A percentile compares a stretch with the other conserved stretches of the same genome.
phyloP scores from a whole-genome alignment of 352 stramenopile species.

The Phytophthora pseudosyringae region DNA sequence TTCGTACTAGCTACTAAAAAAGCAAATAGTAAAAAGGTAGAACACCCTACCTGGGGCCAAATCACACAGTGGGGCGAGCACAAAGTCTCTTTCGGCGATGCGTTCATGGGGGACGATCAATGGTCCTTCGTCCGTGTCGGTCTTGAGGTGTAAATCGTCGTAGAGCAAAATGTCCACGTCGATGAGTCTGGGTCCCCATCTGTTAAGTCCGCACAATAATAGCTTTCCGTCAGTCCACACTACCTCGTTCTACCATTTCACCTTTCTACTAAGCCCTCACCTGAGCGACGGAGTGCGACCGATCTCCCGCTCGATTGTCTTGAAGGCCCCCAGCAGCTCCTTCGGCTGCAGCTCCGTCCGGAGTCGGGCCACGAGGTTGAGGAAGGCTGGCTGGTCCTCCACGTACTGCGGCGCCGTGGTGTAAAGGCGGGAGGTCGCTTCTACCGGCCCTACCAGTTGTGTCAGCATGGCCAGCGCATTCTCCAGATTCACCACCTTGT shows the following conservation, averaged over 20 bases:
- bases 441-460: slow-evolving; percentile 48
- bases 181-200: slow-evolving; percentile 93
- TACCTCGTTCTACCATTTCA: neutral
- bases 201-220: slow-evolving; percentile 30
- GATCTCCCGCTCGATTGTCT: slow-evolving; percentile 90
- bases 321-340: slow-evolving; percentile 86
- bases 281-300: slow-evolving; percentile 77
- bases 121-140: slow-evolving; percentile 63
- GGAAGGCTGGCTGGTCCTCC: slow-evolving; percentile 94
- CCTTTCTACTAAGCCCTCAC: slow-evolving; percentile 27
- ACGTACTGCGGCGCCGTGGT: slow-evolving; percentile 95
- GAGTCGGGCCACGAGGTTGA: slow-evolving; percentile 93
- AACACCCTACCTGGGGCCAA: slow-evolving; percentile 63
- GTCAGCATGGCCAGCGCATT: slow-evolving; percentile 60
- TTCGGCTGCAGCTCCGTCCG: slow-evolving; percentile 79
- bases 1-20: neutral
- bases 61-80: slow-evolving; percentile 95
- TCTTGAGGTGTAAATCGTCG: slow-evolving; percentile 72
- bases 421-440: slow-evolving; percentile 92
- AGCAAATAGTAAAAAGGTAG: neutral
- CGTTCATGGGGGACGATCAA: slow-evolving; percentile 95
- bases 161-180: slow-evolving; percentile 98
- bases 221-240: neutral
- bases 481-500: slow-evolving; percentile 77
- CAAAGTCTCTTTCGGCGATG: slow-evolving; percentile 96